phyloP scores from a whole-genome alignment of 768 basidiomycete genomes.

The Kwoniella sp. region DNA sequence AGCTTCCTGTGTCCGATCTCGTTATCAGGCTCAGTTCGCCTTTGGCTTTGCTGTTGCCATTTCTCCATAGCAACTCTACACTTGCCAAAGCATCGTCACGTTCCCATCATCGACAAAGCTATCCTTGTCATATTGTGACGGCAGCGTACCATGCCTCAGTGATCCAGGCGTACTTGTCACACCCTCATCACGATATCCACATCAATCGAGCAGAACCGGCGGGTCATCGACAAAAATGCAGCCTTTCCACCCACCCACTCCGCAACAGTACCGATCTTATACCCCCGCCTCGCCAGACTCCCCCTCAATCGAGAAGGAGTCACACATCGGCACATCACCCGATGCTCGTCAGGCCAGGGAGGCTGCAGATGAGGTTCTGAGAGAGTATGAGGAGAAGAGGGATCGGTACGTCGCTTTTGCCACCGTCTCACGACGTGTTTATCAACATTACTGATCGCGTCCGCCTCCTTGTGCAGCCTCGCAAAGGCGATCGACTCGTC shows the following conservation, averaged over 20 bases:
- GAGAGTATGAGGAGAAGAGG: slow-evolving; percentile 54
- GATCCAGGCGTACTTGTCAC: too few relatives aligned
- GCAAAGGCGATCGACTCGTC: slow-evolving; percentile 72
- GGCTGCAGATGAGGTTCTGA: slow-evolving; percentile 38
- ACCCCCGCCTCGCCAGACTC: slow-evolving; percentile 32
- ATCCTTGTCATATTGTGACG: too few relatives aligned
- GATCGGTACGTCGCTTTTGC: slow-evolving; percentile 58
- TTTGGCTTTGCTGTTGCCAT: too few relatives aligned
- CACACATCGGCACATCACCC: slow-evolving; percentile 32
- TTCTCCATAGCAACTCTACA: too few relatives aligned
- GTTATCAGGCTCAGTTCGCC: background rate
- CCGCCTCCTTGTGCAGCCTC: slow-evolving; percentile 54
- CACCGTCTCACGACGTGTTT: slow-evolving; percentile 3
- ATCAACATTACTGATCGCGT: background rate
- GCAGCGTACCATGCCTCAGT: background rate
- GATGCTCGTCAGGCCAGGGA: slow-evolving; percentile 28
- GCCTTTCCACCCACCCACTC: slow-evolving; percentile 32
- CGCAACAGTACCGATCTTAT: slow-evolving; percentile 9
- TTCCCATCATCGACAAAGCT: too few relatives aligned
- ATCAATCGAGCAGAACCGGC: background rate
- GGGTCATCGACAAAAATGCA: slow-evolving; percentile 26
- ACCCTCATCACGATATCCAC: background rate
- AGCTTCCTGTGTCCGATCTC: background rate
- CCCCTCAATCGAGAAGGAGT: slow-evolving; percentile 39
- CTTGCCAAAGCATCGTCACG: too few relatives aligned